phyloP scores from a whole-genome alignment of 2,329 filamentous ascomycete species.

The Claviceps quebecensis region DNA sequence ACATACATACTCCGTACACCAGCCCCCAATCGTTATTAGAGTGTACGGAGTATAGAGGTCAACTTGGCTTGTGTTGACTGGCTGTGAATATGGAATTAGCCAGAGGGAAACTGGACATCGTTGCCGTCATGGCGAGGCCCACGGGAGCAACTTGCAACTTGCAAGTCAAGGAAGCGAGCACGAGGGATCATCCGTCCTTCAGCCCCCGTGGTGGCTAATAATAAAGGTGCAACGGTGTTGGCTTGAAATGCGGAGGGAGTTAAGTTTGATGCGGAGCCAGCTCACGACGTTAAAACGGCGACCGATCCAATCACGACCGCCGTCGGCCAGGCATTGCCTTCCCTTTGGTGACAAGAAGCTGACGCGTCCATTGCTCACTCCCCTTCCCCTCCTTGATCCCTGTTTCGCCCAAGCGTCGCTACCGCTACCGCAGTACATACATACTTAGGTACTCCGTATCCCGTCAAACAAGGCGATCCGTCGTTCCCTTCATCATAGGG shows the following conservation, averaged over 20 bases:
- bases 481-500: conserved; percentile 19
- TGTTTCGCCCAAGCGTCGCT: conserved; percentile 2
- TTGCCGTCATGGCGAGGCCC: conserved; percentile 6
- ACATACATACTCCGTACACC: too few species aligned
- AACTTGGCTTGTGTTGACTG: not conserved
- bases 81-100: not conserved
- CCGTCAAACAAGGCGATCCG: conserved; percentile 12
- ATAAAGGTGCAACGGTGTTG: not conserved
- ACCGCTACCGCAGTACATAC: too few species aligned
- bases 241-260: not conserved
- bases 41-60: not conserved
- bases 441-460: too few species aligned
- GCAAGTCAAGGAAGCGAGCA: not conserved
- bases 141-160: too few species aligned
- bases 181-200: not conserved
- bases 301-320: not conserved
- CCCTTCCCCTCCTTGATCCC: conserved; percentile 8
- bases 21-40: not conserved
- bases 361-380: conserved; percentile 15
- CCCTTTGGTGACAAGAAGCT: conserved; percentile 9
- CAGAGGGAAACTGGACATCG: not conserved
- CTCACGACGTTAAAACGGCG: not conserved
- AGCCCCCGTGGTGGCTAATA: not conserved
- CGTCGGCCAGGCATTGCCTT: conserved; percentile 1
- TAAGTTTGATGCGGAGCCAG: not conserved